Conservation (phyloP, 106 monocot genomes). For the Chionographis japonica region DNA sequence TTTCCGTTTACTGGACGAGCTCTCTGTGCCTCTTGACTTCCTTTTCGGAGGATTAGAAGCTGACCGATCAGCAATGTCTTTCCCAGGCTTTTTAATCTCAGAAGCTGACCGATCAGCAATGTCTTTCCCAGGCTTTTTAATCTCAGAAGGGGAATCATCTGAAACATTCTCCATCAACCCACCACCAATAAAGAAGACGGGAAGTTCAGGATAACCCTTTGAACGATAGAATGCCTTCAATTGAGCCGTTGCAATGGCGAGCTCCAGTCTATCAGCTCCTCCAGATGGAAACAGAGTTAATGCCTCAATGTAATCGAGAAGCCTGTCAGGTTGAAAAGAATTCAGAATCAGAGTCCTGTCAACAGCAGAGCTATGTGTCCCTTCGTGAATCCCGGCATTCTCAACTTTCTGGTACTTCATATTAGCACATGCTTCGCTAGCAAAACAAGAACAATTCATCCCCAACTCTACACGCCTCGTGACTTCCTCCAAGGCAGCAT, state of each 20-base stretch:
- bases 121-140: not conserved
- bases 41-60: slow-evolving; percentile 1
- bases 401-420: slow-evolving; percentile 35
- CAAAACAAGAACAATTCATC: slow-evolving; percentile 49
- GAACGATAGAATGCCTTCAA: slow-evolving; percentile 33
- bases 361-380: slow-evolving; percentile 11
- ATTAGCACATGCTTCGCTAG: slow-evolving; percentile 16
- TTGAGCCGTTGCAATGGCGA: slow-evolving; percentile 30
- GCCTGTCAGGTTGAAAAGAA: slow-evolving; percentile 43
- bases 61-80: not conserved
- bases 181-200: not conserved
- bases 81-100: not conserved
- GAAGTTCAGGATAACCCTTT: slow-evolving; percentile 21
- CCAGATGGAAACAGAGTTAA: slow-evolving; percentile 34
- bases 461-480: slow-evolving; percentile 52
- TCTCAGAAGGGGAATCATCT: not conserved
- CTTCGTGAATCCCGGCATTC: slow-evolving; percentile 58
- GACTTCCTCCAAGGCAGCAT: slow-evolving; percentile 51
- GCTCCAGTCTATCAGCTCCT: slow-evolving; percentile 30
- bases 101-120: not conserved
- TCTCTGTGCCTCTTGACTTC: not conserved
- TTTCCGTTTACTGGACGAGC: not conserved
- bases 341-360: slow-evolving; percentile 20
- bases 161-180: not conserved
- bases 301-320: slow-evolving; percentile 36